Base-by-base conservation (phyloP, 2,329 filamentous ascomycete species). In the Elsinoe batatas region DNA sequence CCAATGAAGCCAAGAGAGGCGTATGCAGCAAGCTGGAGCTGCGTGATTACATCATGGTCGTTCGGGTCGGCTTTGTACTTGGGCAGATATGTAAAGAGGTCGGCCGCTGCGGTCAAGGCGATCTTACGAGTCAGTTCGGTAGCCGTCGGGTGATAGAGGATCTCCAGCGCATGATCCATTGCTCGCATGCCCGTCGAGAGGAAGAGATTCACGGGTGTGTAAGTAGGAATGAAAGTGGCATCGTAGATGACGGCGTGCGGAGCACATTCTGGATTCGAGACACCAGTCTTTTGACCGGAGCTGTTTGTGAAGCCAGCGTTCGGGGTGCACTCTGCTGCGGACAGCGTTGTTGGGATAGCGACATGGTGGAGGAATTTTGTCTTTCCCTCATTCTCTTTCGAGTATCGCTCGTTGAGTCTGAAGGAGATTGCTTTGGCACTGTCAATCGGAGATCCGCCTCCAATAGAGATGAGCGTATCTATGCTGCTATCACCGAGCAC, bases 401-500 rank as follows among this genome's bases (percentile, higher is more conserved):
- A 54, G 3, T 61, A 61, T 54, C 67, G 69, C 56, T 75, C 69
- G 57, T 75, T 68, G 13, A 70, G 61, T 13, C 72, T 71, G 62
- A 73, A 73, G 4, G 67, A 69, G 47, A 77, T 74, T 5, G 72
- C 71, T 64, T 77, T 76, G 15, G 73, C 73, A 15, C 67, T 70
- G 59, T 81, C 78, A 57, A 81, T 81, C 1, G 78, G 78, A 13
- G 69, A 73, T 30, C 79, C 79, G 13, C 79, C 79, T 5, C 78
- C 79, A 15, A 81, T 72, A 42, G 69, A 72, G 57, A 82, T 77
- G 43, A 81, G 72, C 0, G 77, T 80, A 62, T 81, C 78, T 53
- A 80, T 74, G 33, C 61, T 67, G 1, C 61, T 46, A 58, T 79
- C 74, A 13, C 71, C 66, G 43, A 68, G 60, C 5, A 80, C 74